phyloP scores from a whole-genome alignment of 2,329 filamentous ascomycete genomes.

The Fusarium robinianum region DNA sequence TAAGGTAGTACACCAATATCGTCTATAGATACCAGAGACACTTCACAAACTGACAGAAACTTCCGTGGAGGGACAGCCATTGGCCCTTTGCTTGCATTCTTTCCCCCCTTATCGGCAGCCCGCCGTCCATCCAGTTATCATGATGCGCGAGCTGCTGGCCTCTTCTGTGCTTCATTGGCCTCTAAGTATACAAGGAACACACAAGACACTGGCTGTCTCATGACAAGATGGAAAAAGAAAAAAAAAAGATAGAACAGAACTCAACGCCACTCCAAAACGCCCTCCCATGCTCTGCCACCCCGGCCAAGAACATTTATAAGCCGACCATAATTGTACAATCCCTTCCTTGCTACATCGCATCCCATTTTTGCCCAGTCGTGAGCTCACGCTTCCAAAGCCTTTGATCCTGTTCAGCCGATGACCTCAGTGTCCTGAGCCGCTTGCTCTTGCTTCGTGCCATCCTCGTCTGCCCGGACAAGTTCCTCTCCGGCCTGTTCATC shows the following conservation, averaged over 20 bases:
- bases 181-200: slow-evolving; percentile 34
- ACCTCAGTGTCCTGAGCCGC: slow-evolving; percentile 46
- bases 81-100: slow-evolving; percentile 31
- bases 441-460: slow-evolving; percentile 45
- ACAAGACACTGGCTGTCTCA: slow-evolving; percentile 23
- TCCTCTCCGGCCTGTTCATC: slow-evolving; percentile 72
- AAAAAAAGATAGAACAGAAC: background rate
- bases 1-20: too few relatives aligned
- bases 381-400: too few relatives aligned
- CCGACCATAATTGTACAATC: slow-evolving; percentile 37
- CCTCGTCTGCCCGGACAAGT: slow-evolving; percentile 66
- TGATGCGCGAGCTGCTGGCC: slow-evolving; percentile 27
- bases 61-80: slow-evolving; percentile 24
- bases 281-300: slow-evolving; percentile 37
- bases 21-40: too few relatives aligned
- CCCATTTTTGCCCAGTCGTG: slow-evolving; percentile 14
- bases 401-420: slow-evolving; percentile 43
- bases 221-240: slow-evolving; percentile 12
- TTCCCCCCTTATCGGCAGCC: slow-evolving; percentile 21
- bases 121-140: slow-evolving; percentile 25
- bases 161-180: slow-evolving; percentile 24
- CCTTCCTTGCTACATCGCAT: slow-evolving; percentile 22
- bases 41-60: slow-evolving; percentile 2
- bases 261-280: slow-evolving; percentile 33
- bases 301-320: slow-evolving; percentile 35